Percentiles rank a stretch among this genome's conserved stretches.
These are phyloP conservation scores for Acacia confusa DNA, from an alignment of 306 rosid species.

Conservation along the genomic window DNA sequence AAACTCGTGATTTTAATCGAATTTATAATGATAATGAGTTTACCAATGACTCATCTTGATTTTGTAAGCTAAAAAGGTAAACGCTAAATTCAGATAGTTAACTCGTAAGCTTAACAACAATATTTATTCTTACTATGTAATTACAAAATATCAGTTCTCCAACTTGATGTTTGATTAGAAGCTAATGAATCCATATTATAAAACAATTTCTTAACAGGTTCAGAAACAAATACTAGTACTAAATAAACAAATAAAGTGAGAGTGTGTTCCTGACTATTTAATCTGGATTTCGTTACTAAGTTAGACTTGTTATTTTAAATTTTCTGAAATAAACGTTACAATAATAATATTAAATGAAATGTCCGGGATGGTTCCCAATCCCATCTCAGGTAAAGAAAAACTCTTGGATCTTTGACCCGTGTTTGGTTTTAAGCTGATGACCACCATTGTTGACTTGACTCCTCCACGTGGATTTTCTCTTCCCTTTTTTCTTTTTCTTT, in stretches of 20 bases:
- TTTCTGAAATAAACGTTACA: neutral
- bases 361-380: neutral
- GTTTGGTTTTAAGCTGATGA: neutral
- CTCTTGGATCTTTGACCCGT: neutral
- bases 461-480: neutral
- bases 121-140: no score
- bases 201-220: neutral
- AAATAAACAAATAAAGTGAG: neutral
- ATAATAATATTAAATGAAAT: neutral
- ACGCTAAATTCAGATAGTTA: no score
- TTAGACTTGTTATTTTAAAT: neutral
- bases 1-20: no score
- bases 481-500: neutral
- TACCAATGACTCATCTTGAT: no score
- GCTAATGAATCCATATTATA: neutral
- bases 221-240: neutral
- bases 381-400: neutral
- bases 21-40: no score
- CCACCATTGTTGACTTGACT: conserved; percentile 1
- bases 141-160: neutral
- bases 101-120: no score
- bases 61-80: no score
- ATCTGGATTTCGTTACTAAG: neutral
- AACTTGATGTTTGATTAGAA: neutral
- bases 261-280: neutral